Evolutionary conservation across 495 filamentous ascomycete species (phyloP), one percentile per base, ranked within the genome.

Genomic region (Penicillium steckii): DNA sequence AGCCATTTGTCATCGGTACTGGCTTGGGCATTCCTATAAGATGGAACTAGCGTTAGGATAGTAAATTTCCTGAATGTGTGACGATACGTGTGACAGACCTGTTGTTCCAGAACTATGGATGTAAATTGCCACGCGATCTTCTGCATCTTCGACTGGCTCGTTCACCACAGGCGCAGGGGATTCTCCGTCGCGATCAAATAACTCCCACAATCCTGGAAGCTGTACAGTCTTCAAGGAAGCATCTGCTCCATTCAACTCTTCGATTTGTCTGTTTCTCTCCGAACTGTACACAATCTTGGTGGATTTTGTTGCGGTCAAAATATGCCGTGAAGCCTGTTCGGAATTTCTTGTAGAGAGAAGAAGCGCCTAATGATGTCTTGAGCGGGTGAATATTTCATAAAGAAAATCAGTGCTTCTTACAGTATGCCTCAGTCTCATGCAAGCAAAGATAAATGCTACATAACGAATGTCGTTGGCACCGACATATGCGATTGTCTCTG

Each of bases 51-150:
- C n/a, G n/a, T n/a, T n/a, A 44, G 30, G 21, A 17, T 21, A 19
- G 35, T 21, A 25, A 21, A 33, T 15, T 42, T 19, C 21, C 3
- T 27, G 13, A 8, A 17, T 26, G 18, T 1, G 17, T 21, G 25
- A 12, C 8, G 19, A 27, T 22, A n/a, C n/a, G n/a, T n/a, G n/a
- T n/a, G 8, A 29, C 49, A 30, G 15, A 48, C 68, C 82, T 0
- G 82, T 84, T 25, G 79, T 79, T 5, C 82, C 82, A 22, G 80
- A 83, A 3, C 81, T 85, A 49, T 86, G 83, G 17, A 85, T 51
- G 15, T 82, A 60, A 4, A 78, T 8, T 6, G 76, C 56, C 7
- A 75, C 5, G 1, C 74, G 50, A 0, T 80, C 77, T 13, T 84
- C 77, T 52, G 72, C 71, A 44, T 65, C 55, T 1, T 46, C 37